These are phyloP conservation scores for Phytopythium ostracodes DNA, from an alignment of 352 stramenopile genomes.

Conservation along the genomic window DNA sequence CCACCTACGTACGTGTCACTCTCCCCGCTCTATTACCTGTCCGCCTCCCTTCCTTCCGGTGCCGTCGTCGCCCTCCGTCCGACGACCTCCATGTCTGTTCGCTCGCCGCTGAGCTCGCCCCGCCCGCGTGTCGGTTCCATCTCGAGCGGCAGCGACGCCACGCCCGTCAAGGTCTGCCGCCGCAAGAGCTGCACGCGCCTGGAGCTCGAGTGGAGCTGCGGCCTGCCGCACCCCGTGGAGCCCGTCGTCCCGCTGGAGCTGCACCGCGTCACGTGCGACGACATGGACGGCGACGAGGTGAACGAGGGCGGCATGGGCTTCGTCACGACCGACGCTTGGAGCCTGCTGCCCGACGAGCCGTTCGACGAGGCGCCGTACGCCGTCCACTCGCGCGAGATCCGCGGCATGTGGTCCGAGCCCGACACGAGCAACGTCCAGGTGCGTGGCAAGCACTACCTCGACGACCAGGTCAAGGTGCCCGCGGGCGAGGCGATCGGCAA, in stretches of 20 bases:
- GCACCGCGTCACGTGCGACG: constrained; percentile 23
- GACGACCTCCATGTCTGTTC: constrained; percentile 11
- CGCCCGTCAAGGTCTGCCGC: constrained; percentile 14
- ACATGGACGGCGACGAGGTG: constrained; percentile 26
- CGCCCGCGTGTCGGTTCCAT: too few species aligned
- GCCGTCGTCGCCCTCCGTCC: not conserved
- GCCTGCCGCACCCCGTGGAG: constrained; percentile 14
- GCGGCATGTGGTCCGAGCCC: constrained; percentile 58
- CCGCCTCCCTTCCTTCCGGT: not conserved
- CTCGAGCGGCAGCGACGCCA: not conserved
- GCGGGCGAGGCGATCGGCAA: constrained; percentile 38
- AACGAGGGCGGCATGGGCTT: constrained; percentile 12
- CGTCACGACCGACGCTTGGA: constrained; percentile 10
- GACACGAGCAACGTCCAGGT: constrained; percentile 45
- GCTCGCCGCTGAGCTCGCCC: constrained; percentile 6
- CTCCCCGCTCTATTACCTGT: too few species aligned
- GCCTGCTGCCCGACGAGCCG: constrained; percentile 14
- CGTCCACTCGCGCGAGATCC: constrained; percentile 30
- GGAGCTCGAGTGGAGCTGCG: constrained; percentile 30
- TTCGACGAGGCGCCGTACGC: constrained; percentile 31
- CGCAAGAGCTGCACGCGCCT: constrained; percentile 26
- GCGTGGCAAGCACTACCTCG: constrained; percentile 50
- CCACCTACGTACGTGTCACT: not conserved
- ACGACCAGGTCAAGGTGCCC: constrained; percentile 47
- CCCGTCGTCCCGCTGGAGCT: constrained; percentile 19